Percentiles rank a stretch among this genome's conserved stretches.
Conservation (phyloP, 2,329 filamentous ascomycete genomes). For the Aureobasidium sp. region DNA sequence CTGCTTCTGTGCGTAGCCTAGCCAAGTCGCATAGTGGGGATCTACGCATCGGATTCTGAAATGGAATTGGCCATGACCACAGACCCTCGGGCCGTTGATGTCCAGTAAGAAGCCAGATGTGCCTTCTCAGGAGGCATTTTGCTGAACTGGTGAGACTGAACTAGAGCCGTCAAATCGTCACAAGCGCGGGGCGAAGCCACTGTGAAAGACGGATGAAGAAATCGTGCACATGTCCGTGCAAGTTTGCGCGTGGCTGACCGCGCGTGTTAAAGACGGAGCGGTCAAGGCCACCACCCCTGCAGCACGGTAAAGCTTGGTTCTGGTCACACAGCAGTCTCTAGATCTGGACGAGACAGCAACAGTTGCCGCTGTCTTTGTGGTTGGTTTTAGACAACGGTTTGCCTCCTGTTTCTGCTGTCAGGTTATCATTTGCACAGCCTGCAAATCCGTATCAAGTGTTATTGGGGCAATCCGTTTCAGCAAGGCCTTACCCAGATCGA, state of each 20-base stretch:
- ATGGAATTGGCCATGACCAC: constrained; percentile 2
- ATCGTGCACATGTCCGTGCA: not conserved
- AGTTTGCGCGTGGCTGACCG: not conserved
- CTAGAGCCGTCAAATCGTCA: constrained; percentile 2
- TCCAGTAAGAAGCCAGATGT: constrained; percentile 9
- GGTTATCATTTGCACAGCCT: not conserved
- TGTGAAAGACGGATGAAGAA: not conserved
- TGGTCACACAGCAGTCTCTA: not conserved
- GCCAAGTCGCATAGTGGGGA: constrained; percentile 5
- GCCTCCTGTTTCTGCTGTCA: not conserved
- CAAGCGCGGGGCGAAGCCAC: constrained; percentile 6
- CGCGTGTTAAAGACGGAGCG: constrained; percentile 3
- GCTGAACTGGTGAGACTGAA: constrained; percentile 13
- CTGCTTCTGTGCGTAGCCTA: not conserved
- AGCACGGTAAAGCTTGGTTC: constrained; percentile 9
- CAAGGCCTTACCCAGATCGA: not conserved
- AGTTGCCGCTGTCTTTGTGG: not conserved
- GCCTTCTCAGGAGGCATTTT: not conserved
- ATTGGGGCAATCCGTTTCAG: not conserved
- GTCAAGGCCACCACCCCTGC: constrained; percentile 12
- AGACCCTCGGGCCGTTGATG: not conserved
- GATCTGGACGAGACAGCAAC: constrained; percentile 2
- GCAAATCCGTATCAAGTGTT: not conserved
- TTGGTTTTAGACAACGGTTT: not conserved
- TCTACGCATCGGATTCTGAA: not conserved